A percentile compares a stretch with the other conserved stretches of the same genome.
Conservation (phyloP, 176 grass and related monocot species). For the Puccinellia tenuiflora region DNA sequence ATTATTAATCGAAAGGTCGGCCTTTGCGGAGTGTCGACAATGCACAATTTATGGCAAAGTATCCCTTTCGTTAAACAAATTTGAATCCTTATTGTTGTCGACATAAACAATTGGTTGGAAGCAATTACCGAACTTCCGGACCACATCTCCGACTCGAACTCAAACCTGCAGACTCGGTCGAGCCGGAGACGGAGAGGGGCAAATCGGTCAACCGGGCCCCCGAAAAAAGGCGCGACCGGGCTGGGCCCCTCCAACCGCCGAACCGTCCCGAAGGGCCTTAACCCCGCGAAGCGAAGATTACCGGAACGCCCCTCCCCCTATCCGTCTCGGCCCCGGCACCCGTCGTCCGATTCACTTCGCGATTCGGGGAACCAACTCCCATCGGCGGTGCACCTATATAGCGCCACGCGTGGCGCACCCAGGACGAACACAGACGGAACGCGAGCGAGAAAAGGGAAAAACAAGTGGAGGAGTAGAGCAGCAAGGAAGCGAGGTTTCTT, state of each 20-base stretch:
- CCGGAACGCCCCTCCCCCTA: neutral
- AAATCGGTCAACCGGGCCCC: slow-evolving; percentile 1
- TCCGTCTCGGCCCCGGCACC: neutral
- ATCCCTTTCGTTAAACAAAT: neutral
- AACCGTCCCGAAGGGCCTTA: slow-evolving; percentile 1
- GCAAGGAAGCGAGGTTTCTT: neutral
- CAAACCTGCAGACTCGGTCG: neutral
- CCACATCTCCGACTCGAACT: neutral
- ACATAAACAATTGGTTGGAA: neutral
- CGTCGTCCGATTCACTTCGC: neutral
- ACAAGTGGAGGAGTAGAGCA: slow-evolving; percentile 14
- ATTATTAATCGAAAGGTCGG: neutral
- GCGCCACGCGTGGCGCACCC: neutral
- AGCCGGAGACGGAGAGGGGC: neutral
- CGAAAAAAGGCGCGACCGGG: neutral
- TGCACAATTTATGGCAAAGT: neutral
- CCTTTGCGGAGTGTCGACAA: neutral
- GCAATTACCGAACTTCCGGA: neutral
- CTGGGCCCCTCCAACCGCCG: neutral
- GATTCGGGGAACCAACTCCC: neutral
- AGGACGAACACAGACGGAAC: slow-evolving; percentile 4
- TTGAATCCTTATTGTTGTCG: neutral
- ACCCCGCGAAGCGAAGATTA: slow-evolving; percentile 19
- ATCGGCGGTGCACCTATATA: neutral
- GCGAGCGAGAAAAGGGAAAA: neutral